Evolutionary conservation across 1,284 basidiomycete species (phyloP).

Genomic region (Trichosporon faecale): DNA sequence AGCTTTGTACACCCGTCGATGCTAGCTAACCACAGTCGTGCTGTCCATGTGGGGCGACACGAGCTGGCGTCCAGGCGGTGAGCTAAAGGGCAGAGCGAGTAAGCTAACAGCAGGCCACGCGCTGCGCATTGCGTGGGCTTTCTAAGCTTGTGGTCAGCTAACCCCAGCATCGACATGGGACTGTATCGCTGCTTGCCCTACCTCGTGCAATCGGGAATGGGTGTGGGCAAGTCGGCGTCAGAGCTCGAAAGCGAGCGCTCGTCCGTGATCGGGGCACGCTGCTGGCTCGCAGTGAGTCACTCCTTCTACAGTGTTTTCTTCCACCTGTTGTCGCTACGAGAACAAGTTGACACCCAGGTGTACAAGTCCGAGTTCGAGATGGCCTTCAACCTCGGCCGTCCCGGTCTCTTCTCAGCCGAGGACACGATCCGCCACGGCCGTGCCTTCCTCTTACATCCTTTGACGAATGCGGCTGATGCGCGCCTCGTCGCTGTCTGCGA

Average conservation of each 20-base stretch:
- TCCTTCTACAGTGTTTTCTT: neutral
- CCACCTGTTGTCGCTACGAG: neutral
- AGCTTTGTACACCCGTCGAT: slow-evolving; percentile 10
- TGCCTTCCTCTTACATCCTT: slow-evolving; percentile 72
- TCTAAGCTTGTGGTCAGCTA: neutral
- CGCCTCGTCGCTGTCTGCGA: slow-evolving; percentile 76
- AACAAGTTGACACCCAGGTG: slow-evolving; percentile 47
- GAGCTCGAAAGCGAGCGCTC: slow-evolving; percentile 66
- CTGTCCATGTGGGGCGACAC: slow-evolving; percentile 48
- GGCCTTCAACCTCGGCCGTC: slow-evolving; percentile 63
- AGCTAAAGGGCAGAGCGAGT: neutral
- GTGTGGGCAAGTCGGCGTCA: slow-evolving; percentile 57
- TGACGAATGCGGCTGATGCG: slow-evolving; percentile 84
- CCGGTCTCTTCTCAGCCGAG: slow-evolving; percentile 80
- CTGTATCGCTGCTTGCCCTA: slow-evolving; percentile 83
- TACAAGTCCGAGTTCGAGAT: slow-evolving; percentile 76
- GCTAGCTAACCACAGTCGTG: slow-evolving; percentile 30
- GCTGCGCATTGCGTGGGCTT: slow-evolving; percentile 68
- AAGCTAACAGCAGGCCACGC: slow-evolving; percentile 66
- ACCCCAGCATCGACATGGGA: slow-evolving; percentile 66
- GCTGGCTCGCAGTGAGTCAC: slow-evolving; percentile 68
- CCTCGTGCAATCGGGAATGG: slow-evolving; percentile 67
- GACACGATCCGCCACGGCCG: slow-evolving; percentile 76
- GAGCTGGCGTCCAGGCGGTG: slow-evolving; percentile 43
- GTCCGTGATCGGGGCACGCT: slow-evolving; percentile 71